Percentiles rank a stretch among this genome's conserved stretches.
Conservation (phyloP, 805 yeast genomes). For the Ogataea philodendri region DNA sequence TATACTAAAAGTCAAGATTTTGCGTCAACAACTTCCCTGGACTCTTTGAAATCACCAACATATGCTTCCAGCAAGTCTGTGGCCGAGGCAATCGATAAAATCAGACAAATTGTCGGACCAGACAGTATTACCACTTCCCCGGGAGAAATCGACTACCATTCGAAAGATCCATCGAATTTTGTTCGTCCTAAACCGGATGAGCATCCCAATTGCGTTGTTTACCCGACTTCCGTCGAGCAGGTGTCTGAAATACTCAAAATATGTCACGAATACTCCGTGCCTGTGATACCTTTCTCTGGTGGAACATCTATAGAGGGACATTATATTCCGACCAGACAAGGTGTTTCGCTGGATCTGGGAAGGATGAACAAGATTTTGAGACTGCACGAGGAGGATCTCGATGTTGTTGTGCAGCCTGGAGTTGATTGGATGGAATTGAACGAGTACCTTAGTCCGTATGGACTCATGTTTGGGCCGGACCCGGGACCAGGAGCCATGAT, state of each 20-base stretch:
- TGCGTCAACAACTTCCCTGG: conserved; percentile 32
- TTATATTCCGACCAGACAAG: conserved; percentile 64
- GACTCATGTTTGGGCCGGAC: conserved; percentile 69
- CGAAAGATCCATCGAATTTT: conserved; percentile 34
- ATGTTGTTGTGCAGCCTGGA: conserved; percentile 76
- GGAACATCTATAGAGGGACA: conserved; percentile 82
- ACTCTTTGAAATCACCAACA: conserved; percentile 49
- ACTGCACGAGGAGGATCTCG: conserved; percentile 63
- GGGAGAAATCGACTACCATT: conserved; percentile 32
- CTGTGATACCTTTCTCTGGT: conserved; percentile 73
- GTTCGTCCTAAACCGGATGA: conserved; percentile 31
- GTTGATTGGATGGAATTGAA: conserved; percentile 73
- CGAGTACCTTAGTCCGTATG: conserved; percentile 47
- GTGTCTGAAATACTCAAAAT: conserved; percentile 62
- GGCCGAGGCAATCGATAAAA: conserved; percentile 48
- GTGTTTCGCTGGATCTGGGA: conserved; percentile 59
- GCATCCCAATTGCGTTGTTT: conserved; percentile 47
- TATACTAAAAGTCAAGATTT: not conserved
- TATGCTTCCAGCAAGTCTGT: conserved; percentile 53
- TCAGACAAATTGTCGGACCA: conserved; percentile 51
- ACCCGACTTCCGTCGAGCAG: conserved; percentile 62
- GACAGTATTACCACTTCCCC: conserved; percentile 45
- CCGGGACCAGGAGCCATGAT: conserved; percentile 77
- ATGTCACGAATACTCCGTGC: conserved; percentile 60
- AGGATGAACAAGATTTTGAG: conserved; percentile 56